Evolutionary conservation across 2,329 filamentous ascomycete genomes (phyloP).

Genomic region (Calonectria henricotiae): DNA sequence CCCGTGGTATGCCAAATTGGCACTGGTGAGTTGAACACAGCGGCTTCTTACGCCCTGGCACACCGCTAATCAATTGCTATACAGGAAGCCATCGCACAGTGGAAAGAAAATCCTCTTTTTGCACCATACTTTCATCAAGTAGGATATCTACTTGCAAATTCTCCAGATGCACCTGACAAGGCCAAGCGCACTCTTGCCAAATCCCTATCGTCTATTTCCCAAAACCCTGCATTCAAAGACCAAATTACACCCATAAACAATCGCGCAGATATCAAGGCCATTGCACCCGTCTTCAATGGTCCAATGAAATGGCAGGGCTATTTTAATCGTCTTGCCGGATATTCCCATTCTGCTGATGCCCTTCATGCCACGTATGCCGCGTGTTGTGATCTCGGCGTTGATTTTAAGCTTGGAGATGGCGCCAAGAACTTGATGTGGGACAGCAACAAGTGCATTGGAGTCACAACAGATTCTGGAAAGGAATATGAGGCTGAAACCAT

Average conservation of each 20-base stretch:
- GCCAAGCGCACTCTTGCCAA: constrained; percentile 63
- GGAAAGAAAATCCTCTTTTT: constrained; percentile 66
- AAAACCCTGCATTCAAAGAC: constrained; percentile 59
- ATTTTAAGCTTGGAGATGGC: constrained; percentile 58
- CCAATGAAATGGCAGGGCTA: constrained; percentile 73
- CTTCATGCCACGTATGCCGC: constrained; percentile 65
- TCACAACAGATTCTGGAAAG: constrained; percentile 31
- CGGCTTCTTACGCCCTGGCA: background rate
- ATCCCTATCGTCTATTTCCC: constrained; percentile 52
- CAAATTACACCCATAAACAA: constrained; percentile 59
- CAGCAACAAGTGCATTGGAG: constrained; percentile 25
- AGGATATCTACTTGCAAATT: constrained; percentile 64
- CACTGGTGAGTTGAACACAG: constrained; percentile 54
- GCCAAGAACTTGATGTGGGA: constrained; percentile 24
- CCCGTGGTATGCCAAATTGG: constrained; percentile 69
- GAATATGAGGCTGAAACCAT: constrained; percentile 54
- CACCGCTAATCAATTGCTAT: background rate
- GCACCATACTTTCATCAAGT: constrained; percentile 65
- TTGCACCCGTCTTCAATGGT: constrained; percentile 65
- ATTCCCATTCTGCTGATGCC: constrained; percentile 70
- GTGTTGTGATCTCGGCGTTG: constrained; percentile 58
- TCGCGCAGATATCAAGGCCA: constrained; percentile 58
- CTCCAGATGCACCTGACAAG: constrained; percentile 64
- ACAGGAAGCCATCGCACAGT: constrained; percentile 65
- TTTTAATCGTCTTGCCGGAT: constrained; percentile 71